These are phyloP conservation scores for Cochlearia excelsa DNA, from an alignment of 345 rosid species.

Conservation along the genomic window DNA sequence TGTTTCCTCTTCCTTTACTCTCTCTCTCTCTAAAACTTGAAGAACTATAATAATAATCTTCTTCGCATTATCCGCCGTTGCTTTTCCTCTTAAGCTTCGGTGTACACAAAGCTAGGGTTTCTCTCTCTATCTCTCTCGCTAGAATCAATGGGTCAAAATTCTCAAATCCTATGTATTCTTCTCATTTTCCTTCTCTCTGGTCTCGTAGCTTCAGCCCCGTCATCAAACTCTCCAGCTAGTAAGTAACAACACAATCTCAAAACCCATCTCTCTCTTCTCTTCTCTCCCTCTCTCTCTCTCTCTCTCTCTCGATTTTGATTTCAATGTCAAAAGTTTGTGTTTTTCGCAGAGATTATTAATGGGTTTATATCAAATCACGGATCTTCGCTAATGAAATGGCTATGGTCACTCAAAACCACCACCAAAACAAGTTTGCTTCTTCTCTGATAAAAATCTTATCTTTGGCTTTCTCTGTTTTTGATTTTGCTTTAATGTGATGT, in stretches of 20 bases:
- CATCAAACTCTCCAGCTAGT: conserved; percentile 77
- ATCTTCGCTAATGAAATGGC: conserved; percentile 67
- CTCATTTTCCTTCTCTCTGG: conserved; percentile 49
- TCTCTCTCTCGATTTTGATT: conserved; percentile 21
- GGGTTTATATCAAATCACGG: conserved; percentile 64
- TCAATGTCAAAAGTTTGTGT: not conserved
- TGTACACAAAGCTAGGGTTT: too few species aligned
- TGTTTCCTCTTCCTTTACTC: too few species aligned
- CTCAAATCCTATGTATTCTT: too few species aligned
- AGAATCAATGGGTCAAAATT: too few species aligned
- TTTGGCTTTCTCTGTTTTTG: not conserved
- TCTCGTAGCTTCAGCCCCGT: conserved; percentile 58
- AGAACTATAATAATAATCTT: too few species aligned
- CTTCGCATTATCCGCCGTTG: too few species aligned
- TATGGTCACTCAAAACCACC: conserved; percentile 79
- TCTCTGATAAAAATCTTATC: not conserved
- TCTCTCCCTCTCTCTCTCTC: conserved; percentile 1
- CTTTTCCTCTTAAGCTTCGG: too few species aligned
- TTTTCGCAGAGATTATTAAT: conserved; percentile 64
- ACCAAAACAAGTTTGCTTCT: conserved; percentile 62
- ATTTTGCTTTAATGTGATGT: not conserved
- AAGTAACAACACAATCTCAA: conserved; percentile 26
- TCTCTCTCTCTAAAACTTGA: too few species aligned
- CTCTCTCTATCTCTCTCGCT: too few species aligned
- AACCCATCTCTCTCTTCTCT: conserved; percentile 7